A percentile compares a stretch with the other conserved stretches of the same genome.
Evolutionary conservation across 257 asterid genomes (phyloP).

Genomic region (Nyctanthes arbortristis): DNA sequence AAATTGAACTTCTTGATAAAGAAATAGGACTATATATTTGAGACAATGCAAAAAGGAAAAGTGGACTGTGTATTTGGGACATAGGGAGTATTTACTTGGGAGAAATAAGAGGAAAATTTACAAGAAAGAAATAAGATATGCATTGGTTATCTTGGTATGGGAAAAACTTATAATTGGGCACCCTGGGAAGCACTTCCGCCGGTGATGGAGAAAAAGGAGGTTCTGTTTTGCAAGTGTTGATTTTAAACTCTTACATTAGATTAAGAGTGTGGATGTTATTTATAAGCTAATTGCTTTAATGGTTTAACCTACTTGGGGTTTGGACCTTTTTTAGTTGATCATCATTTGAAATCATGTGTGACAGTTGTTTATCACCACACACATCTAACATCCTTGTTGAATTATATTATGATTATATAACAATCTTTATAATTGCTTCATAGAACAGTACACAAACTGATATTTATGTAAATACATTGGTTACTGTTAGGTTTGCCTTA

Average conservation of each 20-base stretch:
- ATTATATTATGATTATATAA: background rate
- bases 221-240: background rate
- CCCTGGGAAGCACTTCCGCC: too few relatives aligned
- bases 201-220: too few relatives aligned
- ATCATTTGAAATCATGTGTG: background rate
- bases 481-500: slow-evolving; percentile 11
- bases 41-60: too few relatives aligned
- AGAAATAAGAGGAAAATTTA: too few relatives aligned
- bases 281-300: background rate
- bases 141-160: too few relatives aligned
- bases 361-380: background rate
- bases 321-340: background rate
- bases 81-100: too few relatives aligned
- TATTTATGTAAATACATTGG: background rate
- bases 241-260: background rate
- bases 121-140: too few relatives aligned
- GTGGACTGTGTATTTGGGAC: too few relatives aligned
- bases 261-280: background rate
- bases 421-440: slow-evolving; percentile 13
- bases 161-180: too few relatives aligned
- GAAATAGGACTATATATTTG: too few relatives aligned
- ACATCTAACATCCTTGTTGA: background rate
- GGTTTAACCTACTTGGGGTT: too few relatives aligned
- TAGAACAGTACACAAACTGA: slow-evolving; percentile 11
- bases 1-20: too few relatives aligned